Conservation (phyloP, 495 filamentous ascomycete genomes). For the Hypoxylon crocopeplum region DNA sequence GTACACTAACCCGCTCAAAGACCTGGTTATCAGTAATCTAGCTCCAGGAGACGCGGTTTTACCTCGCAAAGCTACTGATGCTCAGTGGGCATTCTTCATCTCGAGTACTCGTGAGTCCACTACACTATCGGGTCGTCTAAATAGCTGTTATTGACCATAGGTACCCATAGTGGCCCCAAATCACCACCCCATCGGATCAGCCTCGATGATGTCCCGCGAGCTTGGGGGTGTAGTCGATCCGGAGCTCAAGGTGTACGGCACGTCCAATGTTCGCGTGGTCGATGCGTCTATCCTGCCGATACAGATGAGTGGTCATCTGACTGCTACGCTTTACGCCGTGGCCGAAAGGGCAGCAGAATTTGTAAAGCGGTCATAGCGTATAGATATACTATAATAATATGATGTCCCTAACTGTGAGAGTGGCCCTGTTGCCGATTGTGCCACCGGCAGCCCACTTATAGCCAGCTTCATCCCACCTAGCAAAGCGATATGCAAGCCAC, state of each 20-base stretch:
- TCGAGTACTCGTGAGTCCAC: constrained; percentile 20
- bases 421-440: too few species aligned
- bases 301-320: constrained; percentile 54
- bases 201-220: constrained; percentile 50
- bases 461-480: too few species aligned
- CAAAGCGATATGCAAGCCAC: too few species aligned
- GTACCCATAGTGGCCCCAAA: constrained; percentile 23
- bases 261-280: constrained; percentile 55
- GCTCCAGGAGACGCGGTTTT: constrained; percentile 19
- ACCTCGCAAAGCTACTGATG: constrained; percentile 39
- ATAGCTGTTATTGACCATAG: constrained; percentile 1
- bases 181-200: constrained; percentile 46
- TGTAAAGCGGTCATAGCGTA: constrained; percentile 54
- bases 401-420: too few species aligned
- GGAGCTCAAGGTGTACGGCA: constrained; percentile 61
- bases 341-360: constrained; percentile 62
- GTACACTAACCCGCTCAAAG: constrained; percentile 33
- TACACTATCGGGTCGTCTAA: not conserved
- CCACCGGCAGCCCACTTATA: too few species aligned
- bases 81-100: constrained; percentile 39
- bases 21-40: constrained; percentile 18
- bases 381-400: too few species aligned
- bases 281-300: constrained; percentile 60
- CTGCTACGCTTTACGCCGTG: constrained; percentile 58
- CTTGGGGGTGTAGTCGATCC: constrained; percentile 57